Conservation (phyloP, 768 basidiomycete genomes). For the Phaeotremella fagi region DNA sequence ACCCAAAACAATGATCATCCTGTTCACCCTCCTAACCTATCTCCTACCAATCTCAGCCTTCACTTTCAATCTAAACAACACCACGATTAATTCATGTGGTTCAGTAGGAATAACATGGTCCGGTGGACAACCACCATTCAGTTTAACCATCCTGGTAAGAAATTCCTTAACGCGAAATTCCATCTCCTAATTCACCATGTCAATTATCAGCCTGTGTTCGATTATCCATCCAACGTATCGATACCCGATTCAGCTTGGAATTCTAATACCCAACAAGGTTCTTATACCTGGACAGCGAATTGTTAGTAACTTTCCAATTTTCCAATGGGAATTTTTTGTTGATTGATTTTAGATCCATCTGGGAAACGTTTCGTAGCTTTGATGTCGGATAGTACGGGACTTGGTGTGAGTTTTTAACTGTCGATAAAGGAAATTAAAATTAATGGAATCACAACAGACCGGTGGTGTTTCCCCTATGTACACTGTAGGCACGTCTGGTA, state of each 20-base stretch:
- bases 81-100: too few species aligned
- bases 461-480: constrained; percentile 35
- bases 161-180: not conserved
- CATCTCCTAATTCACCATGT: not conserved
- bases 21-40: too few species aligned
- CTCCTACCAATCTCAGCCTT: too few species aligned
- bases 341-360: constrained; percentile 26
- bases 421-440: not conserved
- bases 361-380: constrained; percentile 25
- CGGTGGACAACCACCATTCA: constrained; percentile 34
- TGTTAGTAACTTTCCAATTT: constrained; percentile 16
- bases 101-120: constrained; percentile 20
- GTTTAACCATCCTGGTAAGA: constrained; percentile 26
- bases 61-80: too few species aligned
- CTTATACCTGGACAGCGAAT: constrained; percentile 33
- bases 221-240: constrained; percentile 32
- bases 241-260: constrained; percentile 26
- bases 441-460: constrained; percentile 10
- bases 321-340: not conserved
- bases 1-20: too few species aligned
- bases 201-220: constrained; percentile 31
- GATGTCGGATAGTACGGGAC: constrained; percentile 39
- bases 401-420: constrained; percentile 20
- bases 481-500: constrained; percentile 11
- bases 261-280: constrained; percentile 10